phyloP scores from a whole-genome alignment of 805 yeast genomes.

The Saccharomycopsis fodiens region DNA sequence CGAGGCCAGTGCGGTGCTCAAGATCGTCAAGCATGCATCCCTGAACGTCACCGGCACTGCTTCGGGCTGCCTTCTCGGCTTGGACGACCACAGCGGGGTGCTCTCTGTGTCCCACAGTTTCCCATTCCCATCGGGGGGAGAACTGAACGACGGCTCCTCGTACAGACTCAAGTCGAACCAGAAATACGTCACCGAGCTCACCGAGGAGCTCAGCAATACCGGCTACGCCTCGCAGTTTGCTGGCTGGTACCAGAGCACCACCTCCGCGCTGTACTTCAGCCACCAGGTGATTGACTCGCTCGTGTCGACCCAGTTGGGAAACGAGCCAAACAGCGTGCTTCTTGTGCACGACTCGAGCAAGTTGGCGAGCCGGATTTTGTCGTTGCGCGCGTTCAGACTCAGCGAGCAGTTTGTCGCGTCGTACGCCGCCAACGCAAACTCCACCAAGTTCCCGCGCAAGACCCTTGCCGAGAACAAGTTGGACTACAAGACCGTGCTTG shows the following conservation, averaged over 20 bases:
- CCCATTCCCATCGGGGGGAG: constrained; percentile 54
- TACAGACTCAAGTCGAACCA: constrained; percentile 53
- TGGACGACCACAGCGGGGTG: constrained; percentile 47
- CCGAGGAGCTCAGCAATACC: constrained; percentile 51
- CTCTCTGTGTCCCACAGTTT: constrained; percentile 49
- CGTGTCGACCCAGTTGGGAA: constrained; percentile 52
- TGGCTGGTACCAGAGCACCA: constrained; percentile 76
- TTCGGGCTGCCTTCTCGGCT: constrained; percentile 70
- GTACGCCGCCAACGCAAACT: constrained; percentile 31
- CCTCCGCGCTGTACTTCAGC: constrained; percentile 62
- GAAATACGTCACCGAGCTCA: constrained; percentile 61
- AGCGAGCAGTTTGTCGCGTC: constrained; percentile 52
- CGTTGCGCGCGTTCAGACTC: constrained; percentile 63
- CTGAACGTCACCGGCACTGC: constrained; percentile 54
- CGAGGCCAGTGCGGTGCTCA: constrained; percentile 37
- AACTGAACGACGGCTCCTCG: constrained; percentile 56
- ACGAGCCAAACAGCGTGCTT: constrained; percentile 45
- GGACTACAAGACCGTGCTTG: constrained; percentile 57
- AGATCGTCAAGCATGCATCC: constrained; percentile 60
- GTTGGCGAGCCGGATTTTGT: constrained; percentile 52
- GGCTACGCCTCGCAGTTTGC: constrained; percentile 62
- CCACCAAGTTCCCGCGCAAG: constrained; percentile 59
- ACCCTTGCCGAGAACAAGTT: constrained; percentile 52
- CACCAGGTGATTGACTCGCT: constrained; percentile 61
- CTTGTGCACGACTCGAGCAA: constrained; percentile 67